These are phyloP conservation scores for Xylaria scruposa DNA, from an alignment of 495 filamentous ascomycete species.

Conservation along the genomic window DNA sequence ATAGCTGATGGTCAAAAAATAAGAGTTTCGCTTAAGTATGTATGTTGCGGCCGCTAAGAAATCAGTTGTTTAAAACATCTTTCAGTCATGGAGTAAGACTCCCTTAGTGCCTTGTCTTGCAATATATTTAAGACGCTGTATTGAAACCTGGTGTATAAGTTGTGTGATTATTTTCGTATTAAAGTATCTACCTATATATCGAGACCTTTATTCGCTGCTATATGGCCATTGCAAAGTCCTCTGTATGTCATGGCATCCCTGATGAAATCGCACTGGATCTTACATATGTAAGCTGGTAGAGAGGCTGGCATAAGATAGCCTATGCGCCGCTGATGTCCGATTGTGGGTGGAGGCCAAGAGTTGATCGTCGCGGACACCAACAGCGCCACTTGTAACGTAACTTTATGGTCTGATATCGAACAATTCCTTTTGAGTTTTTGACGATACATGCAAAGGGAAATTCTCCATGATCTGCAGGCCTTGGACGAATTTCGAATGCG, in stretches of 20 bases:
- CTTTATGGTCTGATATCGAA: conserved; percentile 10
- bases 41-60: neutral
- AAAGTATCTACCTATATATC: neutral
- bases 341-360: neutral
- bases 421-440: neutral
- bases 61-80: neutral
- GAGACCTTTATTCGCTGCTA: neutral
- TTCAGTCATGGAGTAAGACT: neutral
- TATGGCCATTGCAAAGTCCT: neutral
- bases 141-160: neutral
- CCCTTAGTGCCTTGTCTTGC: neutral
- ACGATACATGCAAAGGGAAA: neutral
- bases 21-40: neutral
- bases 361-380: neutral
- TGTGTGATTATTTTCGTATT: neutral
- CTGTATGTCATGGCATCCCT: neutral
- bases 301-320: neutral
- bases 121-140: neutral
- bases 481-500: neutral
- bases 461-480: conserved; percentile 15
- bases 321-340: conserved; percentile 2
- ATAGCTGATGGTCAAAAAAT: neutral
- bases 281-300: neutral
- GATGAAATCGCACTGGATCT: neutral
- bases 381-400: conserved; percentile 27